Base-by-base conservation (phyloP, 148 eudicot genomes). In the Dysphania ambrosioides region DNA sequence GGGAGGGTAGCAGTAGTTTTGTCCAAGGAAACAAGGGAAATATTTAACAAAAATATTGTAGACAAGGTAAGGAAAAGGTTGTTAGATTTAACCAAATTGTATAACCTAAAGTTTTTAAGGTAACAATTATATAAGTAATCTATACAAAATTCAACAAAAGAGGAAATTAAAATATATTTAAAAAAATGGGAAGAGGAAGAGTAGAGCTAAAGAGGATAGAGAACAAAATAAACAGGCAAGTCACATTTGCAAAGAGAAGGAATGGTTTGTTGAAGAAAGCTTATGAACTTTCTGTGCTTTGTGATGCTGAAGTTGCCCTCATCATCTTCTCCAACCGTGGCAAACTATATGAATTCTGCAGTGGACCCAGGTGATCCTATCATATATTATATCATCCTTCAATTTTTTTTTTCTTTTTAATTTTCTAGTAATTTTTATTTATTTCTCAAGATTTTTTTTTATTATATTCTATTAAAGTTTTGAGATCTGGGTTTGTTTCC, bases 141-240 rank as follows among this genome's bases (percentile, higher is more conserved):
- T n/a, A n/a, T n/a, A n/a, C n/a, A n/a, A n/a, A n/a, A 23, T n/a
- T n/a, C n/a, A 62, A 65, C 75, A 70, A 80, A 80, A 80, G 63
- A 66, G 69, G 79, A 42, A 75, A 64, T n/a, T n/a, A n/a, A n/a
- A n/a, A n/a, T n/a, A 29, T 23, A 61, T 59, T 36, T 44, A 42
- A 60, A 44, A 19, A 24, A 6, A 81, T 88, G 92, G 92, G 92
- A 2, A 88, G 90, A 76, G 90, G 92, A 75, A 88, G 92, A 75
- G 92, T 88, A 6, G 92, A 86, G 75, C 47, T 88, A 79, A 88
- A 88, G 85, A 88, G 89, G 86, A 88, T 88, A 86, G 92, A 88
- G 79, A 88, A 88, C 84, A 88, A 88, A 70, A 88, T 85, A 85
- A 87, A 87, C 73, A 77, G 91, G 55, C 91, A 87, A 51, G 91